Evolutionary conservation across 352 stramenopile genomes (phyloP), one percentile per base, ranked within the genome.

Genomic region (Phytophthora hibernalis): DNA sequence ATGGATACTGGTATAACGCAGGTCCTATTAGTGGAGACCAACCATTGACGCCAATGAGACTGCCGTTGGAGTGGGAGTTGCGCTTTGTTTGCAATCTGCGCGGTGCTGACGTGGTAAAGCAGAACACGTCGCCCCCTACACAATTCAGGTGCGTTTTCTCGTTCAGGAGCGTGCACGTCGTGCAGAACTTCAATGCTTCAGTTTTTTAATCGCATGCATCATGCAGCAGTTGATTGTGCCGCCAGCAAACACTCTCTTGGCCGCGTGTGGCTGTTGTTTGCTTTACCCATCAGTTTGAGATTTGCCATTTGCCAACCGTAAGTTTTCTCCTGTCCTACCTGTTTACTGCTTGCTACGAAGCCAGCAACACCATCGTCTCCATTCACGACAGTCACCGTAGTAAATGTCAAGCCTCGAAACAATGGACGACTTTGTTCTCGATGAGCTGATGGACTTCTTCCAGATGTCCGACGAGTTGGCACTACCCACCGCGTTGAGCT

Each of bases 381-480:
- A 74, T 40, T 66, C 40, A 6, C 24, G 5, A 28, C n/a, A n/a
- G n/a, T n/a, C n/a, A n/a, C n/a, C n/a, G n/a, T 54, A 9, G 11
- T 45, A 70, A 44, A 71, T 74, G 61, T 64, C 55, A 9, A 74
- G 60, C 18, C 38, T 67, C 12, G 52, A 59, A 53, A 71, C 9
- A 21, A 76, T 76, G 68, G 64, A 76, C 21, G 35, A 62, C 35
- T 59, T 55, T 9, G 47, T 76, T 15, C 54, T 76, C n/a, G 64
- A 76, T 26, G 68, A 73, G 6, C 42, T 76, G 15, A 30, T 76
- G 16, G 49, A 63, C 43, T 76, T 76, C 30, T 48, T 76, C 16
- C 56, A 73, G 8, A 28, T 53, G 3, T 73, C 57, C 2, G 64
- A 73, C 33, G 57, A 73, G 6, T n/a, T 70, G 15, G 38, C 53